Evolutionary conservation across 306 rosid species (phyloP), one percentile per base, ranked within the genome.

Genomic region (Castanea crenata): DNA sequence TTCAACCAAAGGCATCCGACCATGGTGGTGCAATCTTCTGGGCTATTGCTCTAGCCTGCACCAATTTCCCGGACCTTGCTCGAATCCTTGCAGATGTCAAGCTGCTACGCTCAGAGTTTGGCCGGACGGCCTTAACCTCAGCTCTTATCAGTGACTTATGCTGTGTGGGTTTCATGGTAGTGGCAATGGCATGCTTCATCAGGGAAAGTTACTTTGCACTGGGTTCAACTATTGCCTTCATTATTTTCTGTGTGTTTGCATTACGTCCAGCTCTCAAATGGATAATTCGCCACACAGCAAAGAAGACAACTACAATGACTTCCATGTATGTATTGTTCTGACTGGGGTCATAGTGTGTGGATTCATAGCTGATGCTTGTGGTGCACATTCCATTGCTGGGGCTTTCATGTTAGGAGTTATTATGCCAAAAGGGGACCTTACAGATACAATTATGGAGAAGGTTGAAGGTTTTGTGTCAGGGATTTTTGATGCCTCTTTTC

Each of bases 391-490:
- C 31, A 79, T 85, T 2, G 72, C 83, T 0, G 91, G 88, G 27
- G 85, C 88, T 1, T 82, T 82, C 55, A 64, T 87, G 80, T 80
- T 86, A 70, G 91, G 91, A 4, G 87, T 76, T 18, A 80, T 87
- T 51, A 41, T 87, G 85, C 91, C 91, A 2, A 82, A 80, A 35
- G 90, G 91, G 12, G 87, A 77, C 70, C 68, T 85, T n/a, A 82
- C 69, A 56, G 78, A 75, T 14, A 1, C 65, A 52, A 52, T 87
- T 6, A 51, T 82, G 59, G 82, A 80, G 71, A 85, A 67, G 69
- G 55, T 80, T 4, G 85, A 80, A 67, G 74, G 67, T 51, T 82
- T 82, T 44, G 88, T 87, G 31, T 59, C 63, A 10, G 83, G 63
- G 62, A 13, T 80, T n/a, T n/a, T 2, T 85, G 79, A 71, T 77